Conservation (phyloP, 2,329 filamentous ascomycete species). For the Remersonia thermophila region DNA sequence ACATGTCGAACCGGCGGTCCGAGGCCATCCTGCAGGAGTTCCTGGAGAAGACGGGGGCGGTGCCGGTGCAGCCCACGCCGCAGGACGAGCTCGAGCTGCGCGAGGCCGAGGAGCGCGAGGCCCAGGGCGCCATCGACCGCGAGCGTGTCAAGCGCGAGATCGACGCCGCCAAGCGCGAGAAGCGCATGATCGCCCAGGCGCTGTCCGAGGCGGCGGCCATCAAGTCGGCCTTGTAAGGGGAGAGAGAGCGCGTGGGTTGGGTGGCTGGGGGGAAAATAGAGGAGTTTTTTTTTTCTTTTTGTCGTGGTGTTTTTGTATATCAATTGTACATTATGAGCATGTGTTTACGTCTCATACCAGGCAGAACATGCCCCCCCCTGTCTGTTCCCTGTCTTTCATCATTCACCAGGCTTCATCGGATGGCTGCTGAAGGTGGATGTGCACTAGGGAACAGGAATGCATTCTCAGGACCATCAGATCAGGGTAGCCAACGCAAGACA, state of each 20-base stretch:
- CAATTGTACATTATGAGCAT: conserved; percentile 15
- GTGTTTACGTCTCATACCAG: background rate
- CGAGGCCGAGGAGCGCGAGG: conserved; percentile 42
- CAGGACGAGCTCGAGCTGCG: conserved; percentile 48
- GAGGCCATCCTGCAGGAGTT: conserved; percentile 52
- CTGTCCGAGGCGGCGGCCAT: conserved; percentile 36
- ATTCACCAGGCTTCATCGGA: no score
- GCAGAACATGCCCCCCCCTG: no score
- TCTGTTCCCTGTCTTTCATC: no score
- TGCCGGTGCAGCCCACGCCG: conserved; percentile 40
- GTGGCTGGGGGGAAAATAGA: background rate
- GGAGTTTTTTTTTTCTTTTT: conserved; percentile 1
- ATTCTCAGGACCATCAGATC: no score
- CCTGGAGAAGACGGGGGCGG: conserved; percentile 49
- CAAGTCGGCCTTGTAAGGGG: conserved; percentile 20
- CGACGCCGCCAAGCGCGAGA: conserved; percentile 48
- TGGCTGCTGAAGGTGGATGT: no score
- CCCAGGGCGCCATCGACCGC: conserved; percentile 41
- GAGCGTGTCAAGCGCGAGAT: conserved; percentile 39
- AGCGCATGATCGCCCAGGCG: conserved; percentile 43
- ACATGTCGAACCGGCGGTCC: conserved; percentile 52
- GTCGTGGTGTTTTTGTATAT: no score
- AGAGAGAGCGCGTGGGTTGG: background rate
- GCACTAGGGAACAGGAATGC: no score
- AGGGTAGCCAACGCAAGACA: no score